Conservation (phyloP, 1,139 yeast genomes). For the Candida tropicalis region DNA sequence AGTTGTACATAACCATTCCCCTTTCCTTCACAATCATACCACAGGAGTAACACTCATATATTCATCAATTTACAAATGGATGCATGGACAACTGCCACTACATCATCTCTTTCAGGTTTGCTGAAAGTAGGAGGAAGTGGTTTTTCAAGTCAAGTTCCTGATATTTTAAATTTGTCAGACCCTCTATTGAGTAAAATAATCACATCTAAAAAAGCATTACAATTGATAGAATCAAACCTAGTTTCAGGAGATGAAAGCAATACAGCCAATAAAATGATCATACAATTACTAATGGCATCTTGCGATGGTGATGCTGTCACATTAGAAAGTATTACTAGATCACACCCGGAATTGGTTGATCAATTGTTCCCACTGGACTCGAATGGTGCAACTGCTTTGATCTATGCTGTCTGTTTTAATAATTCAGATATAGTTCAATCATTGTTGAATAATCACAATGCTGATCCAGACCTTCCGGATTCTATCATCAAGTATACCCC, state of each 20-base stretch:
- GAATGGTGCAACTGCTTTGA: conserved; percentile 51
- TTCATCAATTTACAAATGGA: conserved; percentile 18
- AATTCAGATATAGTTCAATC: conserved; percentile 47
- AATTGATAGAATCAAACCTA: conserved; percentile 22
- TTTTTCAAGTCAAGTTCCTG: conserved; percentile 7
- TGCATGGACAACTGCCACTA: conserved; percentile 18
- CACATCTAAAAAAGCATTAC: conserved; percentile 50
- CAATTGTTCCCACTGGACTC: conserved; percentile 34
- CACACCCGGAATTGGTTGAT: conserved; percentile 34
- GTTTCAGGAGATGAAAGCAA: conserved; percentile 10
- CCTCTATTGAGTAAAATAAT: conserved; percentile 44
- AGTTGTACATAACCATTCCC: too few relatives aligned
- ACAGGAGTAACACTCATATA: neutral
- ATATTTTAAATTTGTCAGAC: conserved; percentile 27
- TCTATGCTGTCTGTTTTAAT: conserved; percentile 55
- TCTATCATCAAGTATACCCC: conserved; percentile 41
- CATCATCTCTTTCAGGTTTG: conserved; percentile 11
- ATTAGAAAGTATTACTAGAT: conserved; percentile 37
- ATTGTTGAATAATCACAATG: conserved; percentile 34
- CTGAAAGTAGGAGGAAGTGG: conserved; percentile 7
- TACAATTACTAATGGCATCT: conserved; percentile 48
- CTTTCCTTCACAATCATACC: neutral
- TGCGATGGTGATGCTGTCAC: conserved; percentile 54
- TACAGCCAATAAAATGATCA: conserved; percentile 17
- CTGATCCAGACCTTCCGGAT: conserved; percentile 44